Evolutionary conservation across 352 stramenopile genomes (phyloP), one percentile per base, ranked within the genome.

Genomic region (Globisporangium acanthophoron): DNA sequence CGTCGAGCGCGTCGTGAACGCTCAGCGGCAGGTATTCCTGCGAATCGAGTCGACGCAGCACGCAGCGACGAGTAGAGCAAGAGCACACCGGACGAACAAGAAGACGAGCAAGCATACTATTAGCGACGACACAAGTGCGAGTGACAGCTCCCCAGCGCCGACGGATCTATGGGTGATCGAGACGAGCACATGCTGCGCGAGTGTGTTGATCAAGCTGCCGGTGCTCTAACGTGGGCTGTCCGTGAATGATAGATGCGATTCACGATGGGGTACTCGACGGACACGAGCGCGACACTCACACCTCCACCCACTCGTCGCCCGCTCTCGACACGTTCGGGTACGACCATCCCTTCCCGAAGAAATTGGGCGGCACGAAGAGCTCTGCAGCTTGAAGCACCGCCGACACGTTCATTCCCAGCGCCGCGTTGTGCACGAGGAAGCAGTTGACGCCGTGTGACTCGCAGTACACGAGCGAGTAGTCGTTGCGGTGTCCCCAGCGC

Each of bases 371-470:
- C 0, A 57, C 61, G 57, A 83, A 65, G 5, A 92, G 27, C 29
- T 80, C 66, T 18, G 71, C 56, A 0, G 65, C 55, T 0, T 3
- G 48, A 7, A 88, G 58, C 0, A 81, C 46, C 39, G 71, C 62
- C 16, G 73, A 83, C 6, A 87, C 66, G 21, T 71, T 74, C 5
- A 39, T 47, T 2, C 68, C 47, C 12, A 87, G 58, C 29, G 58
- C 69, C 58, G 87, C 77, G 39, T 84, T 73, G 13, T 67, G 70
- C 18, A 90, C 68, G 27, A 92, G 66, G 33, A 90, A 88, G 58
- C 79, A 88, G 54, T 88, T 88, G 20, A 92, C 79, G 43, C 81
- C 81, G 40, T 85, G 81, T 3, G 76, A 88, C 59, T 92, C 81
- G 52, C 78, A 89, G 61, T 89, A 91, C 58, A 91, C 70, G n/a